Evolutionary conservation across 2,329 filamentous ascomycete species (phyloP).

Genomic region (Grosmannia clavigera): DNA sequence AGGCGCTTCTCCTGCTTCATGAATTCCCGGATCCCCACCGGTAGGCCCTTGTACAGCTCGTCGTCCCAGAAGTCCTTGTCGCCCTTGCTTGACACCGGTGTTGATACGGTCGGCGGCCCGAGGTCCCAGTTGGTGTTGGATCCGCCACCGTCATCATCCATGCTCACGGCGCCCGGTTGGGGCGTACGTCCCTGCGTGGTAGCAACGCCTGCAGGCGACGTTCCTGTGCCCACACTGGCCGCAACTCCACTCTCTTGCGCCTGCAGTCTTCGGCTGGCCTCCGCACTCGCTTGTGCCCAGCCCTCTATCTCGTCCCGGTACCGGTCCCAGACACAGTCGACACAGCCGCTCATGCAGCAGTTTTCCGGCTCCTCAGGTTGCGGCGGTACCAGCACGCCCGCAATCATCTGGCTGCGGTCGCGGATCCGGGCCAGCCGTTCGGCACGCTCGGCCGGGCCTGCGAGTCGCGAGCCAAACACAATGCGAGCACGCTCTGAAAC

Average conservation of each 20-base stretch:
- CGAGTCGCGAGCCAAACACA: constrained; percentile 70
- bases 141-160: constrained; percentile 73
- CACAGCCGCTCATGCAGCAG: constrained; percentile 98
- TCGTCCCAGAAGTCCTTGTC: constrained; percentile 33
- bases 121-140: constrained; percentile 55
- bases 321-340: constrained; percentile 92
- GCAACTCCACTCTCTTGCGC: constrained; percentile 20
- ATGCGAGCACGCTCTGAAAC: constrained; percentile 46
- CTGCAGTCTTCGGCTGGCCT: constrained; percentile 46
- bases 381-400: constrained; percentile 72
- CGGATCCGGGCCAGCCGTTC: constrained; percentile 46
- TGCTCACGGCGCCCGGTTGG: constrained; percentile 29
- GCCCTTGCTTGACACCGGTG: neutral
- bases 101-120: constrained; percentile 15
- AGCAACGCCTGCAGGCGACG: neutral
- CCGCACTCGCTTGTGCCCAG: constrained; percentile 56
- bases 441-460: constrained; percentile 58
- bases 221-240: constrained; percentile 8
- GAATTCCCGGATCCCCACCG: constrained; percentile 88
- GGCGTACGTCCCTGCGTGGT: neutral
- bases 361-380: constrained; percentile 86
- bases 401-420: constrained; percentile 50
- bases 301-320: constrained; percentile 88
- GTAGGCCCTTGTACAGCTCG: constrained; percentile 66
- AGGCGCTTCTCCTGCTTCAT: constrained; percentile 94